Evolutionary conservation across 805 yeast genomes (phyloP).

Genomic region (Lachancea fermentati): DNA sequence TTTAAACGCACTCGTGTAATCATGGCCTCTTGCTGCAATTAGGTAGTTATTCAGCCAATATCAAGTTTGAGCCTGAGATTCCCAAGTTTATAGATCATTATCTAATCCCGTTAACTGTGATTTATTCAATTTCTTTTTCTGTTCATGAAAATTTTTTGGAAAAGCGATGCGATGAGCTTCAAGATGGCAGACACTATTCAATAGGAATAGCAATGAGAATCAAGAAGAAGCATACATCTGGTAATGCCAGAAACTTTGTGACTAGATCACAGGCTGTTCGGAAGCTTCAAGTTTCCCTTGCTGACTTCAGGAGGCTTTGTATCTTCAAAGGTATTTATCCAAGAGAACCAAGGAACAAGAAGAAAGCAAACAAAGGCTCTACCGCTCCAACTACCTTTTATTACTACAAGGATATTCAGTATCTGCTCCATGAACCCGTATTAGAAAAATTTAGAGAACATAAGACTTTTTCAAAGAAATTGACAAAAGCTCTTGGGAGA

Average conservation of each 20-base stretch:
- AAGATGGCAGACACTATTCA: conserved; percentile 5
- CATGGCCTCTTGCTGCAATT: too few relatives aligned
- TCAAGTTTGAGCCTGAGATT: too few relatives aligned
- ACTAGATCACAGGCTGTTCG: conserved; percentile 93
- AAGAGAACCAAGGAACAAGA: conserved; percentile 91
- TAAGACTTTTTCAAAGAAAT: conserved; percentile 87
- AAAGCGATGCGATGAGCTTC: conserved; percentile 23
- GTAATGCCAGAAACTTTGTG: conserved; percentile 87
- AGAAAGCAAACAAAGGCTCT: conserved; percentile 97
- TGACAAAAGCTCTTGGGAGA: conserved; percentile 83
- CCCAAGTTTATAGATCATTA: neutral
- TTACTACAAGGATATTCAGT: conserved; percentile 90
- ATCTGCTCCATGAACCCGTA: conserved; percentile 91
- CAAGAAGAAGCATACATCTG: conserved; percentile 77
- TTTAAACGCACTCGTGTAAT: too few relatives aligned
- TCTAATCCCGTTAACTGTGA: too few relatives aligned
- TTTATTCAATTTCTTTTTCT: conserved; percentile 1
- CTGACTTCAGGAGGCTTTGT: conserved; percentile 95
- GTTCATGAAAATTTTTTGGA: conserved; percentile 16
- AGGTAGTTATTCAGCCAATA: too few relatives aligned
- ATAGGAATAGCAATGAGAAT: conserved; percentile 54
- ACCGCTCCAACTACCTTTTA: conserved; percentile 94
- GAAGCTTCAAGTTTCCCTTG: conserved; percentile 85
- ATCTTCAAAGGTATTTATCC: conserved; percentile 98
- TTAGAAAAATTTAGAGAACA: conserved; percentile 89